These are phyloP conservation scores for Boletellus deceptivus DNA, from an alignment of 1,284 basidiomycete genomes.

Conservation along the genomic window DNA sequence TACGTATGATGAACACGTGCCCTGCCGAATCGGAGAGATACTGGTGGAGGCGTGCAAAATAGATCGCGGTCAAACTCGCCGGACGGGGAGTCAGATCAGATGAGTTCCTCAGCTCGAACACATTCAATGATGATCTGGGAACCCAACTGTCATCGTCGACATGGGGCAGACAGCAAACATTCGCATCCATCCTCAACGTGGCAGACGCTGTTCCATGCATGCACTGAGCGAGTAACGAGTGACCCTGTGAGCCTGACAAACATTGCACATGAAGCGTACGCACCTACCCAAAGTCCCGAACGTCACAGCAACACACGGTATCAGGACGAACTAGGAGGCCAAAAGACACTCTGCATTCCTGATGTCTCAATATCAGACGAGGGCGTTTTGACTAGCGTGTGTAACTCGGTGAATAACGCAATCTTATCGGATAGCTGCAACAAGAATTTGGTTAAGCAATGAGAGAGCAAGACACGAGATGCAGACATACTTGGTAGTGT, in stretches of 20 bases:
- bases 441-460: neutral
- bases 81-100: too few relatives aligned
- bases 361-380: constrained; percentile 10
- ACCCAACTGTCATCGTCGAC: too few relatives aligned
- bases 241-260: too few relatives aligned
- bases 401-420: constrained; percentile 35
- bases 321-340: neutral
- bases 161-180: too few relatives aligned
- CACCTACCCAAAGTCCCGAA: neutral
- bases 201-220: too few relatives aligned
- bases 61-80: too few relatives aligned
- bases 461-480: neutral
- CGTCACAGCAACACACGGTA: neutral
- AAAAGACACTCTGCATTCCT: constrained; percentile 7
- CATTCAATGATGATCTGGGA: too few relatives aligned
- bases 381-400: constrained; percentile 19
- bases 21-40: neutral
- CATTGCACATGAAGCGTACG: too few relatives aligned
- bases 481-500: constrained; percentile 51
- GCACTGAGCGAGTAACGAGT: too few relatives aligned
- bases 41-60: too few relatives aligned
- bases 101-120: too few relatives aligned
- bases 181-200: too few relatives aligned
- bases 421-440: constrained; percentile 38
- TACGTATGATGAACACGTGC: neutral